These are phyloP conservation scores for Xerocomellus amylosporus DNA, from an alignment of 768 basidiomycete genomes.

Conservation along the genomic window DNA sequence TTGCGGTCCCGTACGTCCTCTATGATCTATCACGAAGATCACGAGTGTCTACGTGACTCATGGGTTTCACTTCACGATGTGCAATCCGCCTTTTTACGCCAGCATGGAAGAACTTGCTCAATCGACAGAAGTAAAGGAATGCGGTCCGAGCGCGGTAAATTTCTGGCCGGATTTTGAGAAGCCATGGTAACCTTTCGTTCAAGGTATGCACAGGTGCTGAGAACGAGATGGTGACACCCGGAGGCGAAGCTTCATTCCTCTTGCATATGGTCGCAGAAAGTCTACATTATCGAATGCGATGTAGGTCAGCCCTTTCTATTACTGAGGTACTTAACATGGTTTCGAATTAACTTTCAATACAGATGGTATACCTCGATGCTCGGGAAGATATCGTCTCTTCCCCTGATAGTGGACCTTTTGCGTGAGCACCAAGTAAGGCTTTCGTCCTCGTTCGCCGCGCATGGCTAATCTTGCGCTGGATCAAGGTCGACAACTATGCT, in stretches of 20 bases:
- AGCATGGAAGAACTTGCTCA: slow-evolving; percentile 62
- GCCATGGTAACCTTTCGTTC: not conserved
- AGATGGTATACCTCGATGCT: slow-evolving; percentile 94
- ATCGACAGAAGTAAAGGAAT: slow-evolving; percentile 62
- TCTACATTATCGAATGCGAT: slow-evolving; percentile 42
- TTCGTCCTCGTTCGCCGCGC: not conserved
- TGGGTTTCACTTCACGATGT: slow-evolving; percentile 79
- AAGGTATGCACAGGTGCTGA: slow-evolving; percentile 86
- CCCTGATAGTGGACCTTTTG: slow-evolving; percentile 55
- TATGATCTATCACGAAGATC: not conserved
- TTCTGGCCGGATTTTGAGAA: not conserved
- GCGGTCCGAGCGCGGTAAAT: slow-evolving; percentile 67
- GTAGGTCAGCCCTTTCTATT: slow-evolving; percentile 44
- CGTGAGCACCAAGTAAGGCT: slow-evolving; percentile 42
- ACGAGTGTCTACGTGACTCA: not conserved
- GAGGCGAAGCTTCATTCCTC: slow-evolving; percentile 85
- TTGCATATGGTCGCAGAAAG: slow-evolving; percentile 76
- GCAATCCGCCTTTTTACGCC: slow-evolving; percentile 96
- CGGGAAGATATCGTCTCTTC: slow-evolving; percentile 78
- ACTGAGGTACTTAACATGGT: not conserved
- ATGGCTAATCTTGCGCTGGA: not conserved
- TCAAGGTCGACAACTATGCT: slow-evolving; percentile 82
- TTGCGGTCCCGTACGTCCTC: slow-evolving; percentile 3
- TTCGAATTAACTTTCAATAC: not conserved
- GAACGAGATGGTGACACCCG: slow-evolving; percentile 84